Evolutionary conservation across 1,284 basidiomycete genomes (phyloP).

Genomic region (Farysia itapuensis): DNA sequence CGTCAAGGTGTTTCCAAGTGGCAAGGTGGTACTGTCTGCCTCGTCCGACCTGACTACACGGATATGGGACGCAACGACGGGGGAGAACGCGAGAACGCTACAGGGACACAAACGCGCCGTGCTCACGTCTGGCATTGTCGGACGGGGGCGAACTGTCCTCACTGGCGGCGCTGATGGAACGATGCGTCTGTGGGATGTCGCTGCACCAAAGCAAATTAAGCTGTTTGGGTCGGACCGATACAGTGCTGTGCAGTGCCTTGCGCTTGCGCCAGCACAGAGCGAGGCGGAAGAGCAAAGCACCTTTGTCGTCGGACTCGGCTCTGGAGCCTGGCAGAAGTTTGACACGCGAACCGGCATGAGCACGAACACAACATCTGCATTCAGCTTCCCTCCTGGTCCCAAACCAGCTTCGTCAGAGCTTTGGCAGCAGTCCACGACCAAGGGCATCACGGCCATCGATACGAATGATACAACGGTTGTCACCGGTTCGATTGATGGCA

Average conservation of each 20-base stretch:
- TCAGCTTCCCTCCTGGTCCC: constrained; percentile 40
- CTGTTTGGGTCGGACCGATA: constrained; percentile 59
- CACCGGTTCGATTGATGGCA: constrained; percentile 69
- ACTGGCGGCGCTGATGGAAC: constrained; percentile 69
- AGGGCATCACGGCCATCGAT: constrained; percentile 34
- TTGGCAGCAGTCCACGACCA: constrained; percentile 65
- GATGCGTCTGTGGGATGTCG: constrained; percentile 75
- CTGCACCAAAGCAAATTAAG: constrained; percentile 62
- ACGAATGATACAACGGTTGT: constrained; percentile 63
- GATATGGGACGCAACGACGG: constrained; percentile 66
- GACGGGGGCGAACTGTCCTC: constrained; percentile 69
- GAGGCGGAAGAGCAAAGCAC: constrained; percentile 1
- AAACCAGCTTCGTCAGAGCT: constrained; percentile 62
- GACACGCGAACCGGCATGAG: constrained; percentile 66
- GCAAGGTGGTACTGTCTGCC: constrained; percentile 65
- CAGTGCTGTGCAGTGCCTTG: constrained; percentile 64
- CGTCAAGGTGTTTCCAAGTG: constrained; percentile 51
- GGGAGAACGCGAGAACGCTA: constrained; percentile 66
- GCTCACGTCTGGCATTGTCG: constrained; percentile 67
- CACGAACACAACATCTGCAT: constrained; percentile 62
- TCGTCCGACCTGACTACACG: constrained; percentile 69
- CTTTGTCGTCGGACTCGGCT: constrained; percentile 65
- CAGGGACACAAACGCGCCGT: constrained; percentile 70
- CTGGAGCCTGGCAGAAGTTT: constrained; percentile 67
- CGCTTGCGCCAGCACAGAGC: constrained; percentile 7